Base-by-base conservation (phyloP, 2,329 filamentous ascomycete genomes). In the Cryphonectria japonica region DNA sequence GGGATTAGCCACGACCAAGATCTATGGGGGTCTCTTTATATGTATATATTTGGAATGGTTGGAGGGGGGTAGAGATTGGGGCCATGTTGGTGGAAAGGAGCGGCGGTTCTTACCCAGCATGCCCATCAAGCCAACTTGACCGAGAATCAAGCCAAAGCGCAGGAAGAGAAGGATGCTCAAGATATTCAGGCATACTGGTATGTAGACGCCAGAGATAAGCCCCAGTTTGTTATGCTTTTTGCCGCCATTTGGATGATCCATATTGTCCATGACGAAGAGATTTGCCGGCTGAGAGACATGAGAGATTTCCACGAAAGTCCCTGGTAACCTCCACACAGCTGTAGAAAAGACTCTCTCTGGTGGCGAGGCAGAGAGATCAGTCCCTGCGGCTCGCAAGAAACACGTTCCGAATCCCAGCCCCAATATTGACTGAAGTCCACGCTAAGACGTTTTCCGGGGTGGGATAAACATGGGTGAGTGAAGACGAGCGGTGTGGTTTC, bases 81-180 rank as follows among this genome's bases (percentile, higher is more conserved):
- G 19, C 3, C 26, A 26, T 26, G 16, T 16, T 16, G 7, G 3
- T n/a, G 22, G 8, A 50, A n/a, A 50, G 22, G 19, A 22, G 1
- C 22, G 46, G 11, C 46, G 46, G 16, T 22, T 50, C 85, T 79
- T 83, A 93, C 92, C 92, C 78, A 97, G 83, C 80, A 94, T 96
- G 66, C 93, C 94, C 60, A 95, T 74, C 61, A 97, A 84, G 32
- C 94, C 94, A 73, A 92, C 87, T 78, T 95, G 92, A 11, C 93
- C 94, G 32, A 97, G 84, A 70, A 97, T 93, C 76, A 94, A 90
- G 32, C 94, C 93, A 79, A 97, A 97, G 32, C 94, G 89, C 76
- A 97, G 85, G 82, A 97, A 97, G 93, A 97, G 97, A 73, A 97
- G 87, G 80, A 97, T 97, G 76, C 93, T 95, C 75, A 97, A 83